Conservation (phyloP, 2,329 filamentous ascomycete genomes). For the Verticillium zaregamsianum region DNA sequence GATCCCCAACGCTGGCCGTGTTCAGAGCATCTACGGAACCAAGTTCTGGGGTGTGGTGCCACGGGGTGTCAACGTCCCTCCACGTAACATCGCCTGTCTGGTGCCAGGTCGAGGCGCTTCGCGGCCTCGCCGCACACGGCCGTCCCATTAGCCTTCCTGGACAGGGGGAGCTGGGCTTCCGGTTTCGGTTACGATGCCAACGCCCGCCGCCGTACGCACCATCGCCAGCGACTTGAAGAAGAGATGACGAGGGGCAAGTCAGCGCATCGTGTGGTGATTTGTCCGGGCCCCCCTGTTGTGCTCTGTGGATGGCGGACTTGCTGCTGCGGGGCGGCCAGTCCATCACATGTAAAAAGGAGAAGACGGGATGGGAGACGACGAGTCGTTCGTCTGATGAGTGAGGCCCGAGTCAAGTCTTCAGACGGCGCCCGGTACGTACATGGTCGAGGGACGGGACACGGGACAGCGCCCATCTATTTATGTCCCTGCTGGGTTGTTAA, state of each 20-base stretch:
- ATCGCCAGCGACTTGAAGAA: background rate
- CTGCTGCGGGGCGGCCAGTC: background rate
- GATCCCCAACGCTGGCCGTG: background rate
- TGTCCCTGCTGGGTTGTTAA: no score
- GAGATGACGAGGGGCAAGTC: no score
- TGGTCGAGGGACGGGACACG: no score
- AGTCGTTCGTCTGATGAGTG: background rate
- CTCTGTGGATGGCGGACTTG: background rate
- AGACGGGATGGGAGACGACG: background rate
- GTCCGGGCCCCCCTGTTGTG: background rate
- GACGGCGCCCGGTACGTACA: no score
- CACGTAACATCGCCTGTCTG: background rate
- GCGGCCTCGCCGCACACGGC: background rate
- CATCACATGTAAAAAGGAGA: background rate
- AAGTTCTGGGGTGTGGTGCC: background rate
- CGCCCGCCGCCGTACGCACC: background rate
- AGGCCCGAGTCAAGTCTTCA: background rate
- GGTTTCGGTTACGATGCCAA: background rate
- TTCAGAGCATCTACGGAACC: background rate
- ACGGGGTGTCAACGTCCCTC: background rate
- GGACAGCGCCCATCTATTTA: no score
- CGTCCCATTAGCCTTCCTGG: background rate
- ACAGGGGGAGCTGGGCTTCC: background rate
- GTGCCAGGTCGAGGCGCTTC: background rate
- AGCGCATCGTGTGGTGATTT: no score